Percentiles rank a stretch among this genome's conserved stretches.
Evolutionary conservation across 345 rosid genomes (phyloP).

Genomic region (Gossypium mustelinum): DNA sequence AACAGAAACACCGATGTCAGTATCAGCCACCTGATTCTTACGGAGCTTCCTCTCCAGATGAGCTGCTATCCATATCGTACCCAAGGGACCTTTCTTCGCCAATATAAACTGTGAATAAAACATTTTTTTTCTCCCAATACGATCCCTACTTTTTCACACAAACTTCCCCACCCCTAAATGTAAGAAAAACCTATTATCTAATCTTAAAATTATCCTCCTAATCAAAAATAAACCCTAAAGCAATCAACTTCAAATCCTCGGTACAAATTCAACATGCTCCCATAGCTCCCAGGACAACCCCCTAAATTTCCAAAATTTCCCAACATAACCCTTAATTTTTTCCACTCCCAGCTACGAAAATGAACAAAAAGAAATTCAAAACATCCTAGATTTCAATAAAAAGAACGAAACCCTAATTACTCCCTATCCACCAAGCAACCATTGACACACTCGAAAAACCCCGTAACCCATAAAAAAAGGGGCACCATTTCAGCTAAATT

Average conservation of each 20-base stretch:
- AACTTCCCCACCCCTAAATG: conserved; percentile 14
- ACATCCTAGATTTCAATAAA: conserved; percentile 6
- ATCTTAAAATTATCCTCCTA: neutral
- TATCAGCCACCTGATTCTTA: conserved; percentile 98
- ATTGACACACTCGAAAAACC: neutral
- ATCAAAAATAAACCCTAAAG: conserved; percentile 8
- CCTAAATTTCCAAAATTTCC: conserved; percentile 13
- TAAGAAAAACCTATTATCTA: neutral
- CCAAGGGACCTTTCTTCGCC: conserved; percentile 99
- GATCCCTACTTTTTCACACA: conserved; percentile 29
- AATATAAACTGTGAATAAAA: conserved; percentile 98
- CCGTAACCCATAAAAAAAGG: conserved; percentile 5
- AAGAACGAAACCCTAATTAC: conserved; percentile 22
- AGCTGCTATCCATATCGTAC: conserved; percentile 99
- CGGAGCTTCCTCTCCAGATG: conserved; percentile 99
- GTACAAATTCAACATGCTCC: conserved; percentile 6
- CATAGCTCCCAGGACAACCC: conserved; percentile 5
- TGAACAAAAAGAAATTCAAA: neutral
- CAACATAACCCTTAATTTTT: conserved; percentile 16
- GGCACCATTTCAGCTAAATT: conserved; percentile 22
- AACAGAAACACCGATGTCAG: conserved; percentile 97
- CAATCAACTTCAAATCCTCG: neutral
- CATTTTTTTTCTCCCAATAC: conserved; percentile 47
- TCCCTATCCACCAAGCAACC: conserved; percentile 14
- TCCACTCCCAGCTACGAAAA: neutral